Evolutionary conservation across 169 alveolate species (phyloP).

Genomic region (Plasmodium yoelii): DNA sequence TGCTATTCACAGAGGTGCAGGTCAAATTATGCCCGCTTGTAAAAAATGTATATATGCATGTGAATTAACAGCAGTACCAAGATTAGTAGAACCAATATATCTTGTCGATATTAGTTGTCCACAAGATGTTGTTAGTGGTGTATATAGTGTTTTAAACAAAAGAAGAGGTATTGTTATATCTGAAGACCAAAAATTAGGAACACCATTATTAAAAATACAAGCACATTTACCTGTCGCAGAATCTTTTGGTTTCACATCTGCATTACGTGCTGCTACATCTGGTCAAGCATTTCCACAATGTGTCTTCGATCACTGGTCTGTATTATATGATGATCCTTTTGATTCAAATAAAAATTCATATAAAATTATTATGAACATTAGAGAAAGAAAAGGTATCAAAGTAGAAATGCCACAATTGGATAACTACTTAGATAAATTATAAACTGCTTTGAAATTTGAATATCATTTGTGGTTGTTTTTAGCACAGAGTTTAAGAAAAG

Average conservation of each 20-base stretch:
- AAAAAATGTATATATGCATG: constrained; percentile 98
- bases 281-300: constrained; percentile 99
- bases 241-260: constrained; percentile 99
- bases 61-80: constrained; percentile 97
- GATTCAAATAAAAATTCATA: constrained; percentile 97
- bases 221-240: constrained; percentile 99
- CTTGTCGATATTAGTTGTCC: constrained; percentile 98
- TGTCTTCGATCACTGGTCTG: constrained; percentile 99
- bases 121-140: constrained; percentile 97
- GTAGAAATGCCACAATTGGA: constrained; percentile 97
- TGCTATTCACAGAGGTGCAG: constrained; percentile 99
- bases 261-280: constrained; percentile 98
- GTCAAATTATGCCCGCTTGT: constrained; percentile 98
- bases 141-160: constrained; percentile 96
- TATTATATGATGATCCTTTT: constrained; percentile 96
- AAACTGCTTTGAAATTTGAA: constrained; percentile 65
- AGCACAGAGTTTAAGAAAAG: too few relatives aligned
- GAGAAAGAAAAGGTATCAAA: constrained; percentile 98
- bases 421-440: constrained; percentile 97
- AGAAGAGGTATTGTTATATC: constrained; percentile 99
- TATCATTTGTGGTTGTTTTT: too few relatives aligned
- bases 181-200: constrained; percentile 98
- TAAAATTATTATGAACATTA: constrained; percentile 94
- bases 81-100: constrained; percentile 99
- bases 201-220: constrained; percentile 97